Base-by-base conservation (phyloP, 1,284 basidiomycete species). In the Sanguinoderma infundibulare region DNA sequence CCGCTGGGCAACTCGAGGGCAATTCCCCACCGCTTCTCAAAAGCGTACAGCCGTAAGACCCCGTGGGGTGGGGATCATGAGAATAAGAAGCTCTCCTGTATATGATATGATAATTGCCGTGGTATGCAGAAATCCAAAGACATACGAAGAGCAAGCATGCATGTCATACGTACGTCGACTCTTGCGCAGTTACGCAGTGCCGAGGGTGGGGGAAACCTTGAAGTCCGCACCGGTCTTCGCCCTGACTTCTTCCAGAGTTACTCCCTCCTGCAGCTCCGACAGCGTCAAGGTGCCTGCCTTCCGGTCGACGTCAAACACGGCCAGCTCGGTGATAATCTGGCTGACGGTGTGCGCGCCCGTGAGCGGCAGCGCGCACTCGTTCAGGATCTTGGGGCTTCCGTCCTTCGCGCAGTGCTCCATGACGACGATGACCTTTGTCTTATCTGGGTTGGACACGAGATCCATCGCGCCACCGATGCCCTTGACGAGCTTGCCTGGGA, bases 391-490 rank as follows among this genome's bases (percentile, higher is more conserved):
- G 59, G 92, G 89, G 69, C 87, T 88, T 54, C 96, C 96, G 71
- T 95, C 89, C 79, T 95, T 97, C 59, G 95, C 92, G 68, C 88
- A 88, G 77, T 98, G 96, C 72, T 98, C 95, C 83, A 95, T 92
- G 39, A 95, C 86, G 4, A 87, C 94, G 56, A 97, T 93, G 61
- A 94, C 90, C 77, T 91, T 94, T 52, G 95, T 98, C 77, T 90
- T 88, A 75, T 96, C 93, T 1, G 95, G 95, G 77, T 96, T 96
- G 59, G 95, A 96, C 63, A 97, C 95, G 50, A 97, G 87, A 75
- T 98, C 95, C 95, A 98, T 98, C 2, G 96, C 96, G 46, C 96
- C 97, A 17, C 96, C 96, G 75, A 98, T 96, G 83, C 92, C 94
- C 81, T 95, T 95, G 51, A 95, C 87, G 73, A 96, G 86, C 78